Evolutionary conservation across 2,329 filamentous ascomycete species (phyloP), one percentile per base, ranked within the genome.

Genomic region (Scopulariopsis brevicaulis): DNA sequence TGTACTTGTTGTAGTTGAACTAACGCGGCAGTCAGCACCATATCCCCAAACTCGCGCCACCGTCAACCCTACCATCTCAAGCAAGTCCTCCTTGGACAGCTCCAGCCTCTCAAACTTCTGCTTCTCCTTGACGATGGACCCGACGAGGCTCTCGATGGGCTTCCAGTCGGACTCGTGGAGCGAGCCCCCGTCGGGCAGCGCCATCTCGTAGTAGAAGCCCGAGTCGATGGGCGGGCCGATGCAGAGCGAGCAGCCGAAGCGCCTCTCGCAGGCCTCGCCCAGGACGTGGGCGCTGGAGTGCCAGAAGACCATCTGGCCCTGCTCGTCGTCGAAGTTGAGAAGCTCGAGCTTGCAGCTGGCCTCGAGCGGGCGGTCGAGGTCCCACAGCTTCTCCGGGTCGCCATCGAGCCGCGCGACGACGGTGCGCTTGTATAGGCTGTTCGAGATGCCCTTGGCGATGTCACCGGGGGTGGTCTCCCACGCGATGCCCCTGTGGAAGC

Each of bases 191-290:
- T 87, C 85, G 53, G 87, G 83, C 52, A 90, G 78, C 35, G 88
- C 88, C 92, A 97, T 96, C 74, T 97, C 90, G 73, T 96, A 97
- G 80, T 96, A 96, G 79, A 96, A 96, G 46, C 91, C 93, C 71
- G 92, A 87, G 57, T 91, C 84, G 52, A 93, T 91, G 11, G 90
- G 94, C 37, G 94, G 94, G 25, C 94, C 94, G 69, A 96, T 95
- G 71, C 91, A 96, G 53, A 96, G 82, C 65, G 89, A 86, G 74
- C 93, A 96, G 60, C 91, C 90, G 69, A 91, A 99, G 66, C 91
- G 83, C 68, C 88, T 83, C 74, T 99, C 94, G 55, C 87, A 89
- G 60, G 92, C 92, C 74, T 97, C 94, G 64, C 94, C 94, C n/a
- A 99, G 83, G 63, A 96, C 86, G 71, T 99, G 94, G 52, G 94